phyloP scores from a whole-genome alignment of 1,284 basidiomycete genomes.

The Golubevia sp. region DNA sequence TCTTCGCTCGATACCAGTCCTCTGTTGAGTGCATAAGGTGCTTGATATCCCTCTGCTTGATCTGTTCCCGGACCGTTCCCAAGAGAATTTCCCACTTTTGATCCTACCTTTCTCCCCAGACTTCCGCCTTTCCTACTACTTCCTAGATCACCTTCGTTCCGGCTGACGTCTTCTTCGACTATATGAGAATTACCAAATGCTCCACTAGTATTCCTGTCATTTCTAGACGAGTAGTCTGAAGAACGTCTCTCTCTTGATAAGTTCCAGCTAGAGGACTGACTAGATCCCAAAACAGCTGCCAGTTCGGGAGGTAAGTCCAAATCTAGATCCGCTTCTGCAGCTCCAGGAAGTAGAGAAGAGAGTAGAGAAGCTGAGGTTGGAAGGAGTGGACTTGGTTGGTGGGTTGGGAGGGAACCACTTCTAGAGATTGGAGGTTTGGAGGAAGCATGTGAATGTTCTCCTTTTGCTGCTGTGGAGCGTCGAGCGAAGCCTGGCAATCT shows the following conservation, averaged over 20 bases:
- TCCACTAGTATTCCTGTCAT: neutral
- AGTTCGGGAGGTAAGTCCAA: neutral
- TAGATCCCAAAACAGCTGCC: neutral
- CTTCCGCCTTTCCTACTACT: neutral
- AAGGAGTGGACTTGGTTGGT: neutral
- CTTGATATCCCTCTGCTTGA: neutral
- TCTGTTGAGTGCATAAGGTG: neutral
- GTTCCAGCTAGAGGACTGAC: neutral
- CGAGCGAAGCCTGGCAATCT: neutral
- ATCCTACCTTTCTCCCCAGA: neutral
- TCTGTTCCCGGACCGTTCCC: neutral
- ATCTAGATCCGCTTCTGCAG: neutral
- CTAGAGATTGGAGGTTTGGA: neutral
- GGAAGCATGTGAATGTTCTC: neutral
- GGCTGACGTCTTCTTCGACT: neutral
- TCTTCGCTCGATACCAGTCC: neutral
- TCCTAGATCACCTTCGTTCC: neutral
- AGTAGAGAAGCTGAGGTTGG: neutral
- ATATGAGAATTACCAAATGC: neutral
- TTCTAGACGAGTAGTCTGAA: no score
- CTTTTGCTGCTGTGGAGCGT: neutral
- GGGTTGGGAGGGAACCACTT: neutral
- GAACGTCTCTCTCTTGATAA: no score
- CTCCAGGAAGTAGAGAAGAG: neutral
- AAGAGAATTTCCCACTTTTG: neutral